Evolutionary conservation across 225 moss, liverwort and hornwort genomes (phyloP).

Genomic region (Thuidium tamariscinum): DNA sequence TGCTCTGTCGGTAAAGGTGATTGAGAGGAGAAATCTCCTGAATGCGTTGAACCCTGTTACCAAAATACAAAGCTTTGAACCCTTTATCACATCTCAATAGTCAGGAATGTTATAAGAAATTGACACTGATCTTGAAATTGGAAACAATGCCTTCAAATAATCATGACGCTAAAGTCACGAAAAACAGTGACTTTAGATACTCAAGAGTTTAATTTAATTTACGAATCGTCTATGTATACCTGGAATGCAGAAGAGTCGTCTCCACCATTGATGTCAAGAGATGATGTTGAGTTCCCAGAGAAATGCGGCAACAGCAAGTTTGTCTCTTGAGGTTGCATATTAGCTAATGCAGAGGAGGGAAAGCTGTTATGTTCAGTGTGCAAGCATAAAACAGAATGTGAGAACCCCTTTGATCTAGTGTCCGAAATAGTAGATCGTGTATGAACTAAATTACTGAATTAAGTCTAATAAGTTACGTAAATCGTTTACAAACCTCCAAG

Average conservation of each 20-base stretch:
- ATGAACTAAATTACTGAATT: neutral
- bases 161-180: neutral
- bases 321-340: slow-evolving; percentile 45
- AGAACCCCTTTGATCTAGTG: neutral
- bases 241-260: slow-evolving; percentile 48
- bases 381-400: slow-evolving; percentile 8
- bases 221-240: slow-evolving; percentile 21
- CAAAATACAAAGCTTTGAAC: neutral
- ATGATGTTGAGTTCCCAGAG: slow-evolving; percentile 37
- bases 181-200: neutral
- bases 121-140: neutral
- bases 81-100: neutral
- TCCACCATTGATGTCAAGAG: slow-evolving; percentile 42
- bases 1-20: slow-evolving; percentile 47
- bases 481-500: neutral
- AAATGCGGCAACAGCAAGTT: slow-evolving; percentile 33
- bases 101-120: neutral
- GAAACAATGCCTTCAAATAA: neutral
- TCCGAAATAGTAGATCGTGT: neutral
- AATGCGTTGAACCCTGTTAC: slow-evolving; percentile 32
- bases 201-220: neutral
- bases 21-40: slow-evolving; percentile 34
- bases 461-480: neutral
- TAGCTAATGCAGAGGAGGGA: slow-evolving; percentile 55
- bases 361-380: slow-evolving; percentile 42